Evolutionary conservation across 2,329 filamentous ascomycete genomes (phyloP).

Genomic region (Aotearoamyces nothofagi): DNA sequence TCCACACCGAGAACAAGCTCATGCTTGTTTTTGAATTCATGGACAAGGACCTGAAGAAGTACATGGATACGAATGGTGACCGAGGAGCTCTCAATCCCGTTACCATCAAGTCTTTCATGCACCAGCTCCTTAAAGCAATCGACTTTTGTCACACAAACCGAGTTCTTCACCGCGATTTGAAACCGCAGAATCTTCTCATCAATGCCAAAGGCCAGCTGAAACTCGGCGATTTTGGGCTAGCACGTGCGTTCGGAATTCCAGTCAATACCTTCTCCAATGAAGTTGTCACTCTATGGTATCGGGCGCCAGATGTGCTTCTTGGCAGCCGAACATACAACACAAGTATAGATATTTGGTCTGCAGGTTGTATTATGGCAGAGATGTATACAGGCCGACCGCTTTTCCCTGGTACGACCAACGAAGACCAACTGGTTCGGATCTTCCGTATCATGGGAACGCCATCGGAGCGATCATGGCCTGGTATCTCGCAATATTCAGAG

Average conservation of each 20-base stretch:
- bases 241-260: slow-evolving; percentile 87
- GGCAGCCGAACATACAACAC: slow-evolving; percentile 96
- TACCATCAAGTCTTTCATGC: slow-evolving; percentile 96
- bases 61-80: slow-evolving; percentile 91
- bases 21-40: slow-evolving; percentile 99
- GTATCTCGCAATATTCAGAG: slow-evolving; percentile 89
- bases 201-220: slow-evolving; percentile 84
- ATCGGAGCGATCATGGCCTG: slow-evolving; percentile 88
- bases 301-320: slow-evolving; percentile 86
- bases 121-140: slow-evolving; percentile 87
- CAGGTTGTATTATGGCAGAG: slow-evolving; percentile 98
- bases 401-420: slow-evolving; percentile 95
- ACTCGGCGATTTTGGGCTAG: slow-evolving; percentile 86
- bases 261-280: slow-evolving; percentile 98
- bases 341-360: slow-evolving; percentile 99
- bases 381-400: slow-evolving; percentile 95
- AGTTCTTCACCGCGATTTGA: slow-evolving; percentile 87
- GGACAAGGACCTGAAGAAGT: slow-evolving; percentile 96
- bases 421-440: slow-evolving; percentile 93
- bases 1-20: slow-evolving; percentile 98
- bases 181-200: slow-evolving; percentile 93
- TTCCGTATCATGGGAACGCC: slow-evolving; percentile 98
- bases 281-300: slow-evolving; percentile 95
- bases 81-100: slow-evolving; percentile 74
- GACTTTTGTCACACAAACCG: slow-evolving; percentile 97